Percentiles rank a stretch among this genome's conserved stretches.
Conservation (phyloP, 768 basidiomycete species). For the Boletellus sp. region DNA sequence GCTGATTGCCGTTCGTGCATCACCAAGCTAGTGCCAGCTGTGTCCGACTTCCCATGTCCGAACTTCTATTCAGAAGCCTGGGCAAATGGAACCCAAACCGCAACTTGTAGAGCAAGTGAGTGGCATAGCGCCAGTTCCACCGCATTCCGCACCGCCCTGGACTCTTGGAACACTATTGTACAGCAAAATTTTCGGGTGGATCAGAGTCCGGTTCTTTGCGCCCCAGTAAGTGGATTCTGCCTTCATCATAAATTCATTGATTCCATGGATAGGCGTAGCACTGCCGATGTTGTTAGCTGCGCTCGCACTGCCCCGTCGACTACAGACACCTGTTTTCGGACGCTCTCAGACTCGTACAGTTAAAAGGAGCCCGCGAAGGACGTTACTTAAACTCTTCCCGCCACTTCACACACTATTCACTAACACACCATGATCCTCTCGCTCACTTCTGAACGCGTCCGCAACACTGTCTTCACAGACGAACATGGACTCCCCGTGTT, state of each 20-base stretch:
- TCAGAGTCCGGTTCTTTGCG: too few species aligned
- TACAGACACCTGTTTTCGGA: not conserved
- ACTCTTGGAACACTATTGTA: not conserved
- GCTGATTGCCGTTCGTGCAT: not conserved
- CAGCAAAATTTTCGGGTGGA: too few species aligned
- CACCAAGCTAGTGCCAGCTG: not conserved
- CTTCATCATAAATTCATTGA: too few species aligned
- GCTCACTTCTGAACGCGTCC: slow-evolving; percentile 24
- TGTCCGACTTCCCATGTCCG: not conserved
- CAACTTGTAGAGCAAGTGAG: not conserved
- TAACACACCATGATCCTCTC: slow-evolving; percentile 21
- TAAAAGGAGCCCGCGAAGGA: slow-evolving; percentile 1
- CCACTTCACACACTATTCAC: not conserved
- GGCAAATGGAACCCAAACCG: not conserved
- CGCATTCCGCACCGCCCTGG: not conserved
- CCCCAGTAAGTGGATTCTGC: too few species aligned
- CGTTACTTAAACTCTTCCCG: not conserved
- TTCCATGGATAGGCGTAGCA: too few species aligned
- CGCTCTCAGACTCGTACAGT: not conserved
- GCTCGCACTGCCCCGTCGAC: not conserved
- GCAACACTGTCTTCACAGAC: slow-evolving; percentile 28
- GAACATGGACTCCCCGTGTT: slow-evolving; percentile 24
- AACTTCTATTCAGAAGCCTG: not conserved
- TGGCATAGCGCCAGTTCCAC: not conserved
- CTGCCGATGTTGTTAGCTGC: too few species aligned